These are phyloP conservation scores for Suillus cothurnatus DNA, from an alignment of 768 basidiomycete species.

Conservation along the genomic window DNA sequence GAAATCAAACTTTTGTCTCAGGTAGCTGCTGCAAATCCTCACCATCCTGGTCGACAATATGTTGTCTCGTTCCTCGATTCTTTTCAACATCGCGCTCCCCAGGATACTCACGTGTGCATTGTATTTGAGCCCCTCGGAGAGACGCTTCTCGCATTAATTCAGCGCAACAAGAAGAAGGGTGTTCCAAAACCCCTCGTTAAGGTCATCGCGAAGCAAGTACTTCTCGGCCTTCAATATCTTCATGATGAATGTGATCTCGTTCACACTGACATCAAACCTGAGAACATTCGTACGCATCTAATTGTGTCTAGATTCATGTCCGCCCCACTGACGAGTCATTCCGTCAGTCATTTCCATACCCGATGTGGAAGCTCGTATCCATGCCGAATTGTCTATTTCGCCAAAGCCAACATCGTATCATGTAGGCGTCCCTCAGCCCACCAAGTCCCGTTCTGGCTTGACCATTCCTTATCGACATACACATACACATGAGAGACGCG, in stretches of 20 bases:
- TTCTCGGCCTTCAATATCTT: slow-evolving; percentile 88
- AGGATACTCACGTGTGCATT: slow-evolving; percentile 83
- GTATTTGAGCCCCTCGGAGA: slow-evolving; percentile 88
- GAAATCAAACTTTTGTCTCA: slow-evolving; percentile 91
- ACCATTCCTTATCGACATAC: slow-evolving; percentile 56
- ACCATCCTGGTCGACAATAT: slow-evolving; percentile 77
- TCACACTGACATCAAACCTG: slow-evolving; percentile 93
- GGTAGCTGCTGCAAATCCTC: slow-evolving; percentile 68
- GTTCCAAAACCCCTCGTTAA: slow-evolving; percentile 83
- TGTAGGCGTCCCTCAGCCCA: slow-evolving; percentile 76
- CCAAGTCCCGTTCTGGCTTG: slow-evolving; percentile 62
- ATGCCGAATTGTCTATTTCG: slow-evolving; percentile 64
- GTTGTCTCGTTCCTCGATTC: slow-evolving; percentile 92
- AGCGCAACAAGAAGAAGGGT: slow-evolving; percentile 80
- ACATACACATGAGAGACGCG: slow-evolving; percentile 57
- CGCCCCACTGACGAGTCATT: slow-evolving; percentile 4
- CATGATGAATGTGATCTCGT: slow-evolving; percentile 92
- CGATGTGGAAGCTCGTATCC: slow-evolving; percentile 76
- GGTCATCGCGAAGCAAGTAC: slow-evolving; percentile 81
- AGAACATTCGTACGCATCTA: slow-evolving; percentile 83
- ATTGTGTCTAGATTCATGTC: slow-evolving; percentile 22
- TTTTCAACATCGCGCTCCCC: slow-evolving; percentile 75
- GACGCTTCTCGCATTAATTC: slow-evolving; percentile 72
- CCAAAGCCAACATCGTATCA: slow-evolving; percentile 77
- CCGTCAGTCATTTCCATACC: slow-evolving; percentile 76